phyloP scores from a whole-genome alignment of 2,329 filamentous ascomycete species.

The Akanthomyces lecanii region DNA sequence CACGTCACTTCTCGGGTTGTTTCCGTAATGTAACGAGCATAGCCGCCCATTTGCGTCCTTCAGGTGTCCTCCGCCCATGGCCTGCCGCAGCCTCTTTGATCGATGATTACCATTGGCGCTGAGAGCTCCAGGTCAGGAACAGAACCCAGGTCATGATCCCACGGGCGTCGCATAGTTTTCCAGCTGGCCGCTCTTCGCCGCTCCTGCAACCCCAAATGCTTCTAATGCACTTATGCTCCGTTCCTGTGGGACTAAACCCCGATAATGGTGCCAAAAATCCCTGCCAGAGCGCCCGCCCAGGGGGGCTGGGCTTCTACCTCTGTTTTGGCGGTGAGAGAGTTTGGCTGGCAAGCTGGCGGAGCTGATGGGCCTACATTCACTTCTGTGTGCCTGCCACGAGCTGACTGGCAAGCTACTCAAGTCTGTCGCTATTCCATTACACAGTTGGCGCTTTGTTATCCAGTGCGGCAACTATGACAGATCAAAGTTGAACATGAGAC shows the following conservation, averaged over 20 bases:
- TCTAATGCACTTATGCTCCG: not conserved
- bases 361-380: not conserved
- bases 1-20: too few relatives aligned
- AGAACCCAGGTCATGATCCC: not conserved
- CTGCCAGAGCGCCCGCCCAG: not conserved
- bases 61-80: too few relatives aligned
- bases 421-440: too few relatives aligned
- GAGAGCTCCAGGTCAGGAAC: not conserved
- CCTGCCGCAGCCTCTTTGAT: too few relatives aligned
- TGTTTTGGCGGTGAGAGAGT: conserved; percentile 9
- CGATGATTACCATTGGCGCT: too few relatives aligned
- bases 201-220: not conserved
- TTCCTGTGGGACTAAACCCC: not conserved
- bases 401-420: too few relatives aligned
- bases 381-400: not conserved
- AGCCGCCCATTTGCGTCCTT: too few relatives aligned
- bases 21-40: too few relatives aligned
- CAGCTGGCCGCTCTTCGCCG: not conserved
- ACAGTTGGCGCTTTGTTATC: too few relatives aligned
- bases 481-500: not conserved
- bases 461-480: not conserved
- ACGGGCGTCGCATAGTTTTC: not conserved
- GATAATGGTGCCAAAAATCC: not conserved
- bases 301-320: not conserved
- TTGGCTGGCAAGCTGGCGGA: not conserved